Evolutionary conservation across 768 basidiomycete genomes (phyloP).

Genomic region (Ramaria rubella): DNA sequence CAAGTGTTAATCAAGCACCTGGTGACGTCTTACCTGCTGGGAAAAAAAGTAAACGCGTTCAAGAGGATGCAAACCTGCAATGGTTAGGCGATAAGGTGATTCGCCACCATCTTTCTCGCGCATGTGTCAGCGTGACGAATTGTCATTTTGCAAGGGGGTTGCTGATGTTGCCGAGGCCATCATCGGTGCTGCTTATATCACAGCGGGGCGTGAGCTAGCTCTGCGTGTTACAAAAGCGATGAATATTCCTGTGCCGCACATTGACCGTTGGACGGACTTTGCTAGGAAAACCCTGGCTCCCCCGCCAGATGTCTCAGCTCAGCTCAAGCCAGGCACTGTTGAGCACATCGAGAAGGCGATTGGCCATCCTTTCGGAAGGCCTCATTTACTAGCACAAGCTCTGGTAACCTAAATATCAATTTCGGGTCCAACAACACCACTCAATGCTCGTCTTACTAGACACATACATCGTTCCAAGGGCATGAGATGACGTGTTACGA

Average conservation of each 20-base stretch:
- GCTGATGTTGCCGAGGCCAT: slow-evolving; percentile 85
- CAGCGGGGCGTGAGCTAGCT: slow-evolving; percentile 62
- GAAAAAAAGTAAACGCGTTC: slow-evolving; percentile 27
- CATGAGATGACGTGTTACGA: slow-evolving; percentile 58
- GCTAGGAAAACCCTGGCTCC: slow-evolving; percentile 33
- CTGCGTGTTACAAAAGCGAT: slow-evolving; percentile 59
- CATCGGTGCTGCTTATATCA: slow-evolving; percentile 73
- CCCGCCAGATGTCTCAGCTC: slow-evolving; percentile 37
- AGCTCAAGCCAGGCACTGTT: slow-evolving; percentile 42
- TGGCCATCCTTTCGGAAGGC: slow-evolving; percentile 53
- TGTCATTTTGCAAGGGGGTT: slow-evolving; percentile 45
- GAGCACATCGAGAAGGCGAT: slow-evolving; percentile 57
- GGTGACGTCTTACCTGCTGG: not conserved
- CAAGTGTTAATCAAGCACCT: not conserved
- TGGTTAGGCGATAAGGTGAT: slow-evolving; percentile 75
- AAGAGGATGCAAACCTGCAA: slow-evolving; percentile 38
- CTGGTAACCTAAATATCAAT: slow-evolving; percentile 41
- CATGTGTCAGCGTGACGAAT: slow-evolving; percentile 4
- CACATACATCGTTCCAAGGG: slow-evolving; percentile 56
- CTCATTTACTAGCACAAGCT: slow-evolving; percentile 63
- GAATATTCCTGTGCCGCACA: slow-evolving; percentile 53
- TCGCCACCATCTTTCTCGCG: slow-evolving; percentile 1
- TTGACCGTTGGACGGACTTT: slow-evolving; percentile 72
- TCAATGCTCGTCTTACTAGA: slow-evolving; percentile 35
- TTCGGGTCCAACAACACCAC: not conserved